Evolutionary conservation across 495 filamentous ascomycete species (phyloP).

Genomic region (Podospora didyma): DNA sequence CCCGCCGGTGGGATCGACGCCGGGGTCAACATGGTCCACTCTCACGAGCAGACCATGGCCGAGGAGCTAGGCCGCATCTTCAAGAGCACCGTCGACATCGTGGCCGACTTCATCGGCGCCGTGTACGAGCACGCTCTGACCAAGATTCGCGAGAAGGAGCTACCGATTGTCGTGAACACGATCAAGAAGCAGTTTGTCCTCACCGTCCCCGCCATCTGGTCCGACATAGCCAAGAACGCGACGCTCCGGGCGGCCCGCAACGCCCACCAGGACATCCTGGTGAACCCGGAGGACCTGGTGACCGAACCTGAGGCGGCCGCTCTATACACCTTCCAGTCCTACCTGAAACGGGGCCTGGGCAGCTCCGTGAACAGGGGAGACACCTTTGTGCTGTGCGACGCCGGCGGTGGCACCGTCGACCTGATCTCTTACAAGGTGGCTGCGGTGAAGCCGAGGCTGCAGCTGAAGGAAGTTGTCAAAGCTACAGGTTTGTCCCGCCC

Average conservation of each 20-base stretch:
- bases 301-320: slow-evolving; percentile 47
- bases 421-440: slow-evolving; percentile 42
- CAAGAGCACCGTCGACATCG: too few relatives aligned
- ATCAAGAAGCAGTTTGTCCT: slow-evolving; percentile 1
- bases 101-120: too few relatives aligned
- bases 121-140: too few relatives aligned
- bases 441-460: neutral
- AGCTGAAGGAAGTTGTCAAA: too few relatives aligned
- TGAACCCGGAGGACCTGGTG: neutral
- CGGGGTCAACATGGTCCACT: too few relatives aligned
- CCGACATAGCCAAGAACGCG: slow-evolving; percentile 6
- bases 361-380: slow-evolving; percentile 23
- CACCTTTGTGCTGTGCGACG: slow-evolving; percentile 43
- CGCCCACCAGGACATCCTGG: neutral
- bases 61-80: too few relatives aligned
- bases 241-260: neutral
- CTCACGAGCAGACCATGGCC: too few relatives aligned
- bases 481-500: too few relatives aligned
- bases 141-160: neutral
- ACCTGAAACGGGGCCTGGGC: slow-evolving; percentile 19
- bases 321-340: slow-evolving; percentile 37
- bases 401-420: slow-evolving; percentile 46
- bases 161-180: neutral
- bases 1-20: too few relatives aligned
- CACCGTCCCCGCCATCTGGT: slow-evolving; percentile 10